Base-by-base conservation (phyloP, 2,329 filamentous ascomycete species). In the Aspergillus tamarii region DNA sequence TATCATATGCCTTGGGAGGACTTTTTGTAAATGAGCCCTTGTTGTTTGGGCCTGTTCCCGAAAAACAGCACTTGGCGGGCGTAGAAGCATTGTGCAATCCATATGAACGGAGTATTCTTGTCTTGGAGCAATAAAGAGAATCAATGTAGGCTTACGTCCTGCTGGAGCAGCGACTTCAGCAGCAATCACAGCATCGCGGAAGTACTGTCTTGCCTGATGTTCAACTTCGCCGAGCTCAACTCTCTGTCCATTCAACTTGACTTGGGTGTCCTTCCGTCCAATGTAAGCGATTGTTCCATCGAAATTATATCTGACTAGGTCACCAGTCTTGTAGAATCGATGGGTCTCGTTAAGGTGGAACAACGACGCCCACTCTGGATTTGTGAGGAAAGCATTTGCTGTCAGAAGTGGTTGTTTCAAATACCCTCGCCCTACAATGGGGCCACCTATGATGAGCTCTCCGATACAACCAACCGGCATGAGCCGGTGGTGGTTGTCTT, bases 171-270 rank as follows among this genome's bases (percentile, higher is more conserved):
- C 41, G 23, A 57, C 16, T 16, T 46, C 53, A 19, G 30, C 50
- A 2, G 21, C 30, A 36, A 36, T 21, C 7, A 21, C 32, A 21
- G 30, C 50, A 36, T 54, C 11, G 8, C n/a, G 10, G 39, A 59
- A 59, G 56, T 32, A 34, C 19, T 9, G 26, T 26, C 41, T 32
- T 19, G 67, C 48, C 16, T 78, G 80, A 67, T 72, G 72, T 69
- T 76, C 83, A 60, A 80, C 80, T 69, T 80, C 82, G 39, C 74
- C 80, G 54, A 87, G 79, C 75, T 87, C 89, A 50, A 88, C 84
- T 55, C 87, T 79, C 66, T 84, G 87, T 26, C 89, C 89, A 6
- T 81, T 79, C 19, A 89, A 74, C 74, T 90, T 90, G 61, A 88
- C 84, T 72, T 87, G 87, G 30, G 82, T 82, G 65, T 89, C 88